phyloP scores from a whole-genome alignment of 2,329 filamentous ascomycete genomes.

The Colletotrichum sp. region DNA sequence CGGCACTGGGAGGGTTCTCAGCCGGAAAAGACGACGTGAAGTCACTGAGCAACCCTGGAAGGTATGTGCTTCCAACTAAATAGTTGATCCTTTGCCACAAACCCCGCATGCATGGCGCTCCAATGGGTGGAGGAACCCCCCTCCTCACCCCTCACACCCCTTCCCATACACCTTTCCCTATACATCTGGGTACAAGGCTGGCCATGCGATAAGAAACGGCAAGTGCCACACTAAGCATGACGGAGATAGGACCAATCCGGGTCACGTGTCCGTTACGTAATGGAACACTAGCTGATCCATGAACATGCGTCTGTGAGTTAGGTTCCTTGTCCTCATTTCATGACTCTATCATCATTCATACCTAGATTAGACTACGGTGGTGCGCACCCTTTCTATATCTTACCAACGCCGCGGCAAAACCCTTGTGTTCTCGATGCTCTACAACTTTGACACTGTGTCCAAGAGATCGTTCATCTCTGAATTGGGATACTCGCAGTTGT shows the following conservation, averaged over 20 bases:
- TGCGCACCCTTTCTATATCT: neutral
- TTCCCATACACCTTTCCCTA: neutral
- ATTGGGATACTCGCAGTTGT: conserved; percentile 62
- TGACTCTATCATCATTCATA: neutral
- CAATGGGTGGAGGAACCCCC: neutral
- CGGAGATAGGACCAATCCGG: neutral
- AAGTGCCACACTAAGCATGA: neutral
- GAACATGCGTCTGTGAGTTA: neutral
- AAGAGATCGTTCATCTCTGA: conserved; percentile 61
- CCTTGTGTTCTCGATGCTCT: neutral
- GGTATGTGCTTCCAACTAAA: conserved; percentile 13
- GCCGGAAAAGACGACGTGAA: conserved; percentile 5
- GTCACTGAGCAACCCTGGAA: neutral
- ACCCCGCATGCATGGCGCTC: conserved; percentile 7
- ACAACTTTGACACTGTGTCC: conserved; percentile 35
- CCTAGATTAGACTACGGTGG: neutral
- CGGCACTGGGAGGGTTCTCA: conserved; percentile 7
- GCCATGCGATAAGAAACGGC: conserved; percentile 5
- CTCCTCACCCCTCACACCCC: neutral
- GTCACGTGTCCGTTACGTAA: conserved; percentile 5
- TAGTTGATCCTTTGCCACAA: neutral
- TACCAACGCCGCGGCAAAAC: neutral
- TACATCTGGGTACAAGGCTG: neutral
- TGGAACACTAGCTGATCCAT: neutral
- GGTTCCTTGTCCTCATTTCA: neutral